phyloP scores from a whole-genome alignment of 1,139 yeast species.

The Geotrichum reessii region DNA sequence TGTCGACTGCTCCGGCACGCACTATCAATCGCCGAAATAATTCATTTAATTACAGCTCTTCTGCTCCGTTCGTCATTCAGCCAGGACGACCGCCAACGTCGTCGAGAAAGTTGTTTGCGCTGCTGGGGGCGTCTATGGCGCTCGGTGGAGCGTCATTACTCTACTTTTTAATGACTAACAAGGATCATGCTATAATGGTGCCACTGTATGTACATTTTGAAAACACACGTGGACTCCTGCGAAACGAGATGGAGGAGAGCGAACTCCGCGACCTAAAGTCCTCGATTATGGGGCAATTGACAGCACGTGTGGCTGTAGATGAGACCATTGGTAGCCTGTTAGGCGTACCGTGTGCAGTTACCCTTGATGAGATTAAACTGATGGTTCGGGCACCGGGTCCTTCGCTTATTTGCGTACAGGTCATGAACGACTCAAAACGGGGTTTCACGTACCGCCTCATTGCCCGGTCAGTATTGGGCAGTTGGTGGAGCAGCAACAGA shows the following conservation, averaged over 20 bases:
- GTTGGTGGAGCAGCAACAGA: not conserved
- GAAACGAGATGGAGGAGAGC: not conserved
- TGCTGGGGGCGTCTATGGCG: not conserved
- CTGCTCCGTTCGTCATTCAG: not conserved
- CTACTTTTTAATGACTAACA: not conserved
- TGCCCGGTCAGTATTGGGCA: not conserved
- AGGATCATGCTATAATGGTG: not conserved
- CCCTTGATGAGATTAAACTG: not conserved
- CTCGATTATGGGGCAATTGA: not conserved
- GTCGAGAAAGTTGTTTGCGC: not conserved
- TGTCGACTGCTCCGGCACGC: not conserved
- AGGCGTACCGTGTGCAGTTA: conserved; percentile 9
- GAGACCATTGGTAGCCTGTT: conserved; percentile 9
- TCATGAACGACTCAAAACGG: not conserved
- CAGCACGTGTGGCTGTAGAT: conserved; percentile 5
- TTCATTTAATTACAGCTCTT: not conserved
- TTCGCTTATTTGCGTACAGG: conserved; percentile 1
- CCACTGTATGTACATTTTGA: not conserved
- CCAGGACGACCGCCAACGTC: not conserved
- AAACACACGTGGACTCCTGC: not conserved
- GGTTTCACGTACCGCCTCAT: not conserved
- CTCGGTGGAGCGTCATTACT: not conserved
- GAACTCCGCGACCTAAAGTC: not conserved
- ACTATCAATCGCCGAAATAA: not conserved
- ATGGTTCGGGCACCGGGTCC: conserved; percentile 7